phyloP scores from a whole-genome alignment of 2,329 filamentous ascomycete genomes.

The Calonectria pseudoturangicola region DNA sequence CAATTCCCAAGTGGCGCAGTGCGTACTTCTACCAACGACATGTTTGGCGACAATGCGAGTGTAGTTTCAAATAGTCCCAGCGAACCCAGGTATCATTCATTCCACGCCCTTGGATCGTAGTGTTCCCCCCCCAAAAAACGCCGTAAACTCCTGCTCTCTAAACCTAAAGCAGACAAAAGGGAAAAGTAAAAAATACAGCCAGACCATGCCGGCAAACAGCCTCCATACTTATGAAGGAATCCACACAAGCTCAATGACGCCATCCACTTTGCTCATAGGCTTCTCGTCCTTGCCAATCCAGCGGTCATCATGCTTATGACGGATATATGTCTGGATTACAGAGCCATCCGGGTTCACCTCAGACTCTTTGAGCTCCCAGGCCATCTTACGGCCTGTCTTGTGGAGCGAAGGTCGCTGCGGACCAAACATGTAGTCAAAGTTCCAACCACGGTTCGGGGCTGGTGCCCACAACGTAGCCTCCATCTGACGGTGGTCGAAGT shows the following conservation, averaged over 20 bases:
- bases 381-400: slow-evolving; percentile 70
- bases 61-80: slow-evolving; percentile 4
- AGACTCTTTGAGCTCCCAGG: slow-evolving; percentile 73
- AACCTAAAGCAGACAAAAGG: background rate
- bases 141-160: slow-evolving; percentile 33
- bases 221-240: slow-evolving; percentile 60
- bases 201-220: background rate
- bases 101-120: background rate
- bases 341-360: slow-evolving; percentile 68
- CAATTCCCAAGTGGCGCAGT: background rate
- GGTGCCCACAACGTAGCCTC: slow-evolving; percentile 72
- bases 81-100: slow-evolving; percentile 23
- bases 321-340: slow-evolving; percentile 72
- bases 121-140: slow-evolving; percentile 19
- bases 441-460: slow-evolving; percentile 69
- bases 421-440: slow-evolving; percentile 71
- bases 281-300: slow-evolving; percentile 69
- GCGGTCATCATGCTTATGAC: slow-evolving; percentile 71
- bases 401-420: slow-evolving; percentile 68
- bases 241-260: slow-evolving; percentile 75
- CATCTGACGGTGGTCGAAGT: slow-evolving; percentile 69
- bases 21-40: slow-evolving; percentile 13
- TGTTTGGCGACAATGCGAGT: slow-evolving; percentile 13
- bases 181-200: background rate
- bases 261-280: slow-evolving; percentile 72